Conservation (phyloP, 2,329 filamentous ascomycete genomes). For the Gaeumannomyces tritici region DNA sequence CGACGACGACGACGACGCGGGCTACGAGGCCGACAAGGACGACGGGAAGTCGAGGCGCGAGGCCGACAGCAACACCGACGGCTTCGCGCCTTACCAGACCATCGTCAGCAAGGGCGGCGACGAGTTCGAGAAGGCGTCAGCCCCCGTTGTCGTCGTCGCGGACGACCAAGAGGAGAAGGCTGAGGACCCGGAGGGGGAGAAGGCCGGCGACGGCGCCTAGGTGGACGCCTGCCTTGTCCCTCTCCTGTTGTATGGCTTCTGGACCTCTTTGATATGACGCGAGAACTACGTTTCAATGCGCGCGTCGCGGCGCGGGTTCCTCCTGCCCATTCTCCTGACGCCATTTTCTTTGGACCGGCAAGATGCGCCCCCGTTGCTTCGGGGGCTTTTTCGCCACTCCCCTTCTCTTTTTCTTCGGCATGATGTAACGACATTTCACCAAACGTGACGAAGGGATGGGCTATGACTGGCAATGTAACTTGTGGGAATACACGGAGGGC, state of each 20-base stretch:
- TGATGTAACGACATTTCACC: neutral
- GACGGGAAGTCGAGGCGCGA: conserved; percentile 9
- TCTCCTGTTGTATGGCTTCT: neutral
- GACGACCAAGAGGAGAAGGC: neutral
- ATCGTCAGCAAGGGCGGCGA: conserved; percentile 18
- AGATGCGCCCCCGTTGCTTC: neutral
- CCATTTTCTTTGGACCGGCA: neutral
- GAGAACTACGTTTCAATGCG: neutral
- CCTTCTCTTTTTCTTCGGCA: neutral
- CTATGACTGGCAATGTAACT: neutral
- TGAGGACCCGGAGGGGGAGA: neutral
- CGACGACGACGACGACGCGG: conserved; percentile 15
- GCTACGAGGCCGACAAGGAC: conserved; percentile 9
- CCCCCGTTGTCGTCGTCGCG: conserved; percentile 2
- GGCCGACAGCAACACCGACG: conserved; percentile 10
- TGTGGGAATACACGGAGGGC: neutral
- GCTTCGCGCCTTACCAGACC: conserved; percentile 12
- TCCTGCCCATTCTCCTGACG: no score
- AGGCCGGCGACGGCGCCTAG: neutral
- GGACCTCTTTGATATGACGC: no score
- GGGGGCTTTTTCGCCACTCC: neutral
- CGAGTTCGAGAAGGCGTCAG: conserved; percentile 20
- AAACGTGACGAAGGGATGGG: neutral
- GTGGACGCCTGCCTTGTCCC: neutral
- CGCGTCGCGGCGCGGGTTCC: no score